Base-by-base conservation (phyloP, 768 basidiomycete genomes). In the Trametes gibbosa region DNA sequence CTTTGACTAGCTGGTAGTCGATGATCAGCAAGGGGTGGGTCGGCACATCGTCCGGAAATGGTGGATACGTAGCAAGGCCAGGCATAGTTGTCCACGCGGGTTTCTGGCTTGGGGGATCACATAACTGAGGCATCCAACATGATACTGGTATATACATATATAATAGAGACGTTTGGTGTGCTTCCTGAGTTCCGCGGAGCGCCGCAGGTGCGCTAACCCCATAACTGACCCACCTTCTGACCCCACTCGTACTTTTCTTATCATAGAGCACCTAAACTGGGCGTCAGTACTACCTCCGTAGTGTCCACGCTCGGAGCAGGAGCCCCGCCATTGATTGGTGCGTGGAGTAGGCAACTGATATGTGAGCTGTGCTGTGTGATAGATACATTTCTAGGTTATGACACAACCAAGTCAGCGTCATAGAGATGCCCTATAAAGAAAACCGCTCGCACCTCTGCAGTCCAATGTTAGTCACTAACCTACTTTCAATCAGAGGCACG, bases 21-120 rank as follows among this genome's bases (percentile, higher is more conserved):
- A 83, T 70, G 24, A 83, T 68, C 9, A 80, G 73, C 1, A 83
- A 62, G 0, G 79, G 79, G 27, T 80, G 77, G 0, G 77, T 77
- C 4, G 69, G 72, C 14, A 79, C 73, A 50, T 77, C 74, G 2
- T 69, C 66, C 0, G 81, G 80, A 64, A 82, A 82, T 2, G 77
- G 73, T 1, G 77, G 77, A 5, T 68, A 47, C 6, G 65, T 56
- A 0, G 63, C 66, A 54, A 65, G 50, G 17, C 69, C 71, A 19
- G 73, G 69, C 76, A 77, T 77, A n/a, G 8, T 50, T 13, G 21
- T 19, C 3, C 27, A 16, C 2, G 29, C 10, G 23, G n/a, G 40
- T 29, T 32, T 5, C 40, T 9, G 5, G 14, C 21, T 52, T 27
- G 57, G 51, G 25, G 29, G 17, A 14, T 39, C 37, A 14, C 6